Evolutionary conservation across 352 stramenopile genomes (phyloP), one percentile per base, ranked within the genome.

Genomic region (Globisporangium alternatum): DNA sequence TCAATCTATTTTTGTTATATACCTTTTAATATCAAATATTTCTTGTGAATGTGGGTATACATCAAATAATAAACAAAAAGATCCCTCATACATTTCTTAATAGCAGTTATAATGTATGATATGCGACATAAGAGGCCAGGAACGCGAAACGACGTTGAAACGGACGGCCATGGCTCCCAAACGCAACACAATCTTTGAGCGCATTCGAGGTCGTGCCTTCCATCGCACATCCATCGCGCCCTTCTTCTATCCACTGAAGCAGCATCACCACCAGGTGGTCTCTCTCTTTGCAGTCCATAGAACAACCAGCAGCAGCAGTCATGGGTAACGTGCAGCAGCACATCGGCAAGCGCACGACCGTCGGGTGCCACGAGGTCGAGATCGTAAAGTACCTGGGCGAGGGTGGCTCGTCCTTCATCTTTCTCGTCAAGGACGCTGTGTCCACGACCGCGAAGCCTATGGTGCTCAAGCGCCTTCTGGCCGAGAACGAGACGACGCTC

Each of bases 321-420:
- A 90, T 90, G 81, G 81, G 81, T 57, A 90, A 90, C 72, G 76
- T 89, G n/a, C 82, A 93, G 72, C 76, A 89, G 54, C 80, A 93
- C 68, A 81, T 93, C 31, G 85, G 85, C 19, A 86, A 87, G 60
- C 78, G 78, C 9, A 79, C 80, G 60, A 74, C 76, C 31, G 72
- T 93, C 28, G 85, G 78, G 6, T 73, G 77, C 22, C 81, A 88
- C 49, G 79, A 89, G 49, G 74, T 93, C 6, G 83, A 93, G 53
- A 76, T 76, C 39, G 65, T 81, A 61, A 89, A 91, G 74, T 93
- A 91, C 64, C 56, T 93, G 19, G 82, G 83, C 39, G 83, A 92
- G 66, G 83, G 85, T 43, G 85, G 85, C 5, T 91, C 80, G 43
- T 91, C 83, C 52, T 93, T 91, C 74, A 91, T 92, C 61, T 93